phyloP scores from a whole-genome alignment of 2,329 filamentous ascomycete genomes.

The Fusarium xyrophilum region DNA sequence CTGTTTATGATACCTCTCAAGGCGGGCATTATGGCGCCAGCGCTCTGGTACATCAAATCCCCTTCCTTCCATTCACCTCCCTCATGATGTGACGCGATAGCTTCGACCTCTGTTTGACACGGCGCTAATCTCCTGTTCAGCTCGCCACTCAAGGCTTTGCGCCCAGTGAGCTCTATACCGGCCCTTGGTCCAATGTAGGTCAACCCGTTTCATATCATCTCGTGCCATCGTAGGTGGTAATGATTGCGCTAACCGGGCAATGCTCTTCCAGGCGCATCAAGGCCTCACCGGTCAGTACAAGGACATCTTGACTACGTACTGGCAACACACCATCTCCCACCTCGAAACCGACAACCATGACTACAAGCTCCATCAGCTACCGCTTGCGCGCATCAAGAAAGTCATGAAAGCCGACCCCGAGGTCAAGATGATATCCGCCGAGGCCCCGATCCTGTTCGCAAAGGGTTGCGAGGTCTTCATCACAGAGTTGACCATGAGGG shows the following conservation, averaged over 20 bases:
- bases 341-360: slow-evolving; percentile 95
- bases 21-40: slow-evolving; percentile 72
- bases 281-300: slow-evolving; percentile 91
- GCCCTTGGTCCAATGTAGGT: slow-evolving; percentile 91
- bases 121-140: slow-evolving; percentile 52
- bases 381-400: slow-evolving; percentile 98
- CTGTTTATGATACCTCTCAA: slow-evolving; percentile 75
- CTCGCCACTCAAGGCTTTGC: slow-evolving; percentile 87
- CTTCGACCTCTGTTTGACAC: not conserved
- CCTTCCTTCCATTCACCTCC: not conserved
- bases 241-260: not conserved
- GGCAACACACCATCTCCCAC: slow-evolving; percentile 97
- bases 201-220: not conserved
- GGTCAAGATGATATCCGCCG: slow-evolving; percentile 99
- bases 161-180: slow-evolving; percentile 92
- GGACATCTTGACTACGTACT: slow-evolving; percentile 97
- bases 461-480: slow-evolving; percentile 99
- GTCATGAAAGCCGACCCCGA: slow-evolving; percentile 99
- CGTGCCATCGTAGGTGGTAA: not conserved
- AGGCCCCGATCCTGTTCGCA: slow-evolving; percentile 96
- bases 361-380: slow-evolving; percentile 97
- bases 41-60: not conserved
- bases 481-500: slow-evolving; percentile 97
- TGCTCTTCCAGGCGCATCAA: slow-evolving; percentile 79
- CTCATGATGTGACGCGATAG: not conserved